Base-by-base conservation (phyloP, 495 filamentous ascomycete genomes). In the Daldinia concentrica region DNA sequence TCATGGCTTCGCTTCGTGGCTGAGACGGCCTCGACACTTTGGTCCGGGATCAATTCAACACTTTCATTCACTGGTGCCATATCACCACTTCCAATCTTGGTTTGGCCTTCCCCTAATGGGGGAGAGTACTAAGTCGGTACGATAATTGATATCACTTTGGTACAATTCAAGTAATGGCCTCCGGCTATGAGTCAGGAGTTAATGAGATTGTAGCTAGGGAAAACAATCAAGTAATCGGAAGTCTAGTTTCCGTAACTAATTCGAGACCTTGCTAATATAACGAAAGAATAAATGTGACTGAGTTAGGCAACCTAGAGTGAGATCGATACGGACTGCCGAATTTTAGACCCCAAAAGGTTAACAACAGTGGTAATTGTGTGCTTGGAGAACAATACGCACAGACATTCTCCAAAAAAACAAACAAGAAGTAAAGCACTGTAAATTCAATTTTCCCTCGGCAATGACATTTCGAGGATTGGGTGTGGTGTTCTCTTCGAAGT, bases 111-210 rank as follows among this genome's bases (percentile, higher is more conserved):
- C 64, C 55, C 29, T 39, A 19, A 12, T 54, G 39, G 54, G 62
- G 61, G 66, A 66, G 65, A 66, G 34, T 34, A 54, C 57, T 55
- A 66, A 34, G 57, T 60, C 39, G 34, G 37, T 61, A 66, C 66
- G 30, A 63, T 69, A 73, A 69, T 73, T 66, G 62, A 73, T 55
- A 73, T 64, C 32, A 68, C 48, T 64, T 72, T 64, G 50, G 26
- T 45, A 72, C 59, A 67, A 66, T 15, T 63, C 24, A 41, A 59
- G 51, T 36, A 51, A 51, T 55, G 56, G 39, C 32, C 26, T 39
- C 39, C 56, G 54, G 37, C 52, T 30, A 48, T 68, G 65, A 65
- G 61, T 65, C 50, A 68, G 39, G 62, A 56, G 60, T 72, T 57
- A 41, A 68, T 30, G 48, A 54, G 30, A 45, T 57, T 60, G 59